A percentile compares a stretch with the other conserved stretches of the same genome.
phyloP scores from a whole-genome alignment of 495 filamentous ascomycete species.

The Hyphodiscus hymeniophilus region DNA sequence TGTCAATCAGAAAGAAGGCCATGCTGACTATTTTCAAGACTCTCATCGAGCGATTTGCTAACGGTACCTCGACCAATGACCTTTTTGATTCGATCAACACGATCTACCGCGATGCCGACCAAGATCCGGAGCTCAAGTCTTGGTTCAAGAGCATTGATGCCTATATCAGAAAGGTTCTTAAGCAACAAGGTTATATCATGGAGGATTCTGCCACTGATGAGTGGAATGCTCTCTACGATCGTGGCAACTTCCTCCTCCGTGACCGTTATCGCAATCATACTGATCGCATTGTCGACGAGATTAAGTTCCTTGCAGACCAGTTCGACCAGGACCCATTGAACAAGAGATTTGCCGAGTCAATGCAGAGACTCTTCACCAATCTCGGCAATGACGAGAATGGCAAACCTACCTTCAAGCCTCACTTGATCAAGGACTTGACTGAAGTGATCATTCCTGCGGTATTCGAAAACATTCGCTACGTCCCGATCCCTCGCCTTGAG shows the following conservation, averaged over 20 bases:
- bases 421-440: conserved; percentile 80
- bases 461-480: conserved; percentile 83
- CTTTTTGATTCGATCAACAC: conserved; percentile 77
- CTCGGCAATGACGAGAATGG: conserved; percentile 80
- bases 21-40: conserved; percentile 38
- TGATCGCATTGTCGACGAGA: conserved; percentile 78
- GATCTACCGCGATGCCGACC: conserved; percentile 87
- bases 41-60: conserved; percentile 91
- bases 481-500: conserved; percentile 91
- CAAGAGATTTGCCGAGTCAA: conserved; percentile 61
- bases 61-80: conserved; percentile 81
- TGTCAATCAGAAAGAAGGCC: conserved; percentile 18
- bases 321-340: conserved; percentile 86
- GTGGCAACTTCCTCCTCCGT: conserved; percentile 80
- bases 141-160: conserved; percentile 79
- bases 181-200: conserved; percentile 87
- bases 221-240: conserved; percentile 79
- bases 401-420: conserved; percentile 82
- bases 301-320: conserved; percentile 81
- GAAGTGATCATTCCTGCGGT: conserved; percentile 79
- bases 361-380: conserved; percentile 81
- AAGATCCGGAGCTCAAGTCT: conserved; percentile 74
- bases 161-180: conserved; percentile 75
- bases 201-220: conserved; percentile 71
- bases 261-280: conserved; percentile 83